Conservation (phyloP, 192 early-diverging fungal genomes). For the Funneliformis mosseae region DNA sequence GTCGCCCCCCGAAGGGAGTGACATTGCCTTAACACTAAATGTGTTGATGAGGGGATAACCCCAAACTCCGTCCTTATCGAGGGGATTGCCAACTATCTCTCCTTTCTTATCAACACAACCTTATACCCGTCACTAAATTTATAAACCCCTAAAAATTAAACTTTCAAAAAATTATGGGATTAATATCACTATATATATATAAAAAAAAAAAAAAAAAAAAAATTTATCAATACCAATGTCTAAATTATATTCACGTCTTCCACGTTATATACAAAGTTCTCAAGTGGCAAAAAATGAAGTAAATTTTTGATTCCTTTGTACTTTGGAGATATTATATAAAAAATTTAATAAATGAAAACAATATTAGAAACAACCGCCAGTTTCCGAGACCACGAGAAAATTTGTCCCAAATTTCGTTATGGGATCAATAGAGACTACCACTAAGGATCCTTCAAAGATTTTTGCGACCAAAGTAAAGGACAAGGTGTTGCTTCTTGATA, state of each 20-base stretch:
- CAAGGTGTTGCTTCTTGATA: conserved; percentile 57
- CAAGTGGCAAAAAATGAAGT: conserved; percentile 22
- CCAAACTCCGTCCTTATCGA: conserved; percentile 39
- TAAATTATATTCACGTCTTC: conserved; percentile 5
- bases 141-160: neutral
- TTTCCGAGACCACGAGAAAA: conserved; percentile 19
- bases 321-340: no score
- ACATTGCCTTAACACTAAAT: conserved; percentile 28
- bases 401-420: conserved; percentile 16
- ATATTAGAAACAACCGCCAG: conserved; percentile 1
- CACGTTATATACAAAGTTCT: neutral
- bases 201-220: no score
- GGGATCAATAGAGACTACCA: neutral
- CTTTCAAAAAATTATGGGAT: neutral
- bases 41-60: conserved; percentile 22
- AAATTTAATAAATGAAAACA: neutral
- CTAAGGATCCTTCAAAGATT: conserved; percentile 38
- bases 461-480: conserved; percentile 54
- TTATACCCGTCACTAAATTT: neutral
- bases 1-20: conserved; percentile 10
- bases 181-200: neutral
- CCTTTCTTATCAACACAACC: conserved; percentile 39
- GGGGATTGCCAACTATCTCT: conserved; percentile 44
- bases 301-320: neutral
- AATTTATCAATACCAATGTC: neutral